phyloP scores from a whole-genome alignment of 129 eudicot genomes.

The Flaveria bidentis region DNA sequence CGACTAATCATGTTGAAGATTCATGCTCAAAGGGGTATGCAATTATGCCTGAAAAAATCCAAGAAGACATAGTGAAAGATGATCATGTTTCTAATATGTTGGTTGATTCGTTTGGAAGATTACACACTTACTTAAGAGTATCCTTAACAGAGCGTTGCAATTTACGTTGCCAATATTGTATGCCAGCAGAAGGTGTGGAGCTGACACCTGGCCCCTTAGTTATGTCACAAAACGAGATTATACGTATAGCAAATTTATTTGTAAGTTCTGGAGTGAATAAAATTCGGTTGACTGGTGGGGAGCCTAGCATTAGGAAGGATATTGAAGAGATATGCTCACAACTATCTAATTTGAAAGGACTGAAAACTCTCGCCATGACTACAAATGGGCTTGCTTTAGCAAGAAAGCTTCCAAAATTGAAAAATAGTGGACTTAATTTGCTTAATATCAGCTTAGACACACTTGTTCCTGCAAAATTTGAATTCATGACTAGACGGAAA shows the following conservation, averaged over 20 bases:
- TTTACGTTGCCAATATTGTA: constrained; percentile 94
- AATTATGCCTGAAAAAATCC: constrained; percentile 53
- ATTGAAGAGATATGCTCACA: constrained; percentile 79
- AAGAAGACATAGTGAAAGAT: constrained; percentile 51
- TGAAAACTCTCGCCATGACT: constrained; percentile 89
- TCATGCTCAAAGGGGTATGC: constrained; percentile 46
- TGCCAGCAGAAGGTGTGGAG: constrained; percentile 98
- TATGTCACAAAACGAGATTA: constrained; percentile 68
- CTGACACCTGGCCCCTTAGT: constrained; percentile 67
- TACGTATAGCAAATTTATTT: constrained; percentile 76
- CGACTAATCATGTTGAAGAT: constrained; percentile 28
- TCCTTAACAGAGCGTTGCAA: constrained; percentile 97
- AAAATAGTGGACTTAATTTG: constrained; percentile 74
- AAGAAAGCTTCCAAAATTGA: constrained; percentile 77
- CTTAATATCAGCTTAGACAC: constrained; percentile 93
- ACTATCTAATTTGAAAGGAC: constrained; percentile 67
- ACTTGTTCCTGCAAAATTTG: constrained; percentile 89
- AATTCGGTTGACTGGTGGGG: constrained; percentile 97
- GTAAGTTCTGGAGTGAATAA: constrained; percentile 90
- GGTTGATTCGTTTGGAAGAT: constrained; percentile 90
- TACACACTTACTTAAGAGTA: constrained; percentile 87
- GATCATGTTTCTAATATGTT: constrained; percentile 65
- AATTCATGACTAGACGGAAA: constrained; percentile 90
- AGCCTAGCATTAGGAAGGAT: constrained; percentile 86
- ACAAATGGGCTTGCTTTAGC: constrained; percentile 79